Evolutionary conservation across 139 green algal genomes (phyloP).

Genomic region (Chlamydomonas asymmetrica): DNA sequence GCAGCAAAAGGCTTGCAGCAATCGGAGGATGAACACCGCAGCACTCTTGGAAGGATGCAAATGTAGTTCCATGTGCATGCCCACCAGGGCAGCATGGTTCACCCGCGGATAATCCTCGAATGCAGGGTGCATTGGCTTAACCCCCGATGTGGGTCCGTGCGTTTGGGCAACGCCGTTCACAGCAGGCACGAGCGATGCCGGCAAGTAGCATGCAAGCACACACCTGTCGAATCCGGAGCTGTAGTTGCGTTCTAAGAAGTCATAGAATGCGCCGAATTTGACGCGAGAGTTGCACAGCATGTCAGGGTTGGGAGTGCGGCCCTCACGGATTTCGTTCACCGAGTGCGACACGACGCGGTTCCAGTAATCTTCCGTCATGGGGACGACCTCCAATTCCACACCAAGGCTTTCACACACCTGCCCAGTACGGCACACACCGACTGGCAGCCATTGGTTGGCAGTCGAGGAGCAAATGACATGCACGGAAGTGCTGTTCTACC

Average conservation of each 20-base stretch:
- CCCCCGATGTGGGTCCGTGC: too few relatives aligned
- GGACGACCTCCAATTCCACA: slow-evolving; percentile 83
- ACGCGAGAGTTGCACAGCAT: slow-evolving; percentile 93
- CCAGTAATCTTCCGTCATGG: slow-evolving; percentile 87
- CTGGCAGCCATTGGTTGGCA: not conserved
- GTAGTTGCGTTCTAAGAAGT: slow-evolving; percentile 68
- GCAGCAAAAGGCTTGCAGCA: too few relatives aligned
- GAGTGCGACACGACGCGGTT: slow-evolving; percentile 83
- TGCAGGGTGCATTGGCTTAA: too few relatives aligned
- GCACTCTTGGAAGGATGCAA: too few relatives aligned
- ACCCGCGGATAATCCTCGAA: too few relatives aligned
- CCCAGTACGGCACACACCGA: not conserved
- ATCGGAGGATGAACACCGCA: too few relatives aligned
- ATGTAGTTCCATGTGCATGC: not conserved
- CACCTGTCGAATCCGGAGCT: slow-evolving; percentile 25
- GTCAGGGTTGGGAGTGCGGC: slow-evolving; percentile 97
- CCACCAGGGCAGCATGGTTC: not conserved
- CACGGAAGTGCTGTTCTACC: too few relatives aligned
- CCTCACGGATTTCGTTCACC: slow-evolving; percentile 81
- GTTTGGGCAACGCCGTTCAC: too few relatives aligned
- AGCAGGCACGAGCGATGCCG: too few relatives aligned
- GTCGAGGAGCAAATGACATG: too few relatives aligned
- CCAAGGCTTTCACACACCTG: slow-evolving; percentile 72
- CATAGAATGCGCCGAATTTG: slow-evolving; percentile 81
- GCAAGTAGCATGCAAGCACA: too few relatives aligned